Evolutionary conservation across 495 filamentous ascomycete genomes (phyloP), one percentile per base, ranked within the genome.

Genomic region (Penicillium antarcticum): DNA sequence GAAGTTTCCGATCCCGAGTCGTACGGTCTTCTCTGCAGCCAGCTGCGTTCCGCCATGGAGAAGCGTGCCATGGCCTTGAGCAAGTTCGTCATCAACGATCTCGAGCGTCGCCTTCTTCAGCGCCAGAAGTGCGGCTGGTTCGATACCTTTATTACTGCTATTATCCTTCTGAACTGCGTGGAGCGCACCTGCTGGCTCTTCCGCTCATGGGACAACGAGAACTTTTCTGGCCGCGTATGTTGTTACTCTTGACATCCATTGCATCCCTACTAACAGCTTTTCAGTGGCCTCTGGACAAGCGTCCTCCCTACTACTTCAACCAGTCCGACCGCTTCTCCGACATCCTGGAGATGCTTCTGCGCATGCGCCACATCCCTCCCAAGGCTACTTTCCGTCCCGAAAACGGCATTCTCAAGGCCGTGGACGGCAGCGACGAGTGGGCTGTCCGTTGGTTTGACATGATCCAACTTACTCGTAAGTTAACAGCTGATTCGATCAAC

Each of bases 101-200:
- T 95, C 14, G 88, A 92, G 62, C 81, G 84, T 8, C 74, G 81
- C 19, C 74, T 89, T 3, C 70, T 92, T n/a, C 85, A 87, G 53
- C 82, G 87, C 38, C 81, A 83, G 62, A 85, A 89, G 66, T 79
- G 76, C 36, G 85, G 79, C 52, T 80, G 80, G 57, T 90, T 91
- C 52, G 83, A 85, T 58, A 89, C 86, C 38, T 92, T 88, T 66
- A 73, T 92, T 13, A 81, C 85, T 4, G 80, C 85, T 11, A 68
- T 92, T 48, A 79, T 94, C 32, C 76, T 92, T 14, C 72, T 94
- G 33, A 88, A 86, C 64, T 90, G 87, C 49, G 80, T 92, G 9
- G 89, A 94, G 68, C 86, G 89, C 62, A 87, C 86, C n/a, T 87
- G 83, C 45, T 92, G 88, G 85, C 77, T 88, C 0, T 91, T 88